Evolutionary conservation across 495 filamentous ascomycete species (phyloP), one percentile per base, ranked within the genome.

Genomic region (Hypoxylon trugodes): DNA sequence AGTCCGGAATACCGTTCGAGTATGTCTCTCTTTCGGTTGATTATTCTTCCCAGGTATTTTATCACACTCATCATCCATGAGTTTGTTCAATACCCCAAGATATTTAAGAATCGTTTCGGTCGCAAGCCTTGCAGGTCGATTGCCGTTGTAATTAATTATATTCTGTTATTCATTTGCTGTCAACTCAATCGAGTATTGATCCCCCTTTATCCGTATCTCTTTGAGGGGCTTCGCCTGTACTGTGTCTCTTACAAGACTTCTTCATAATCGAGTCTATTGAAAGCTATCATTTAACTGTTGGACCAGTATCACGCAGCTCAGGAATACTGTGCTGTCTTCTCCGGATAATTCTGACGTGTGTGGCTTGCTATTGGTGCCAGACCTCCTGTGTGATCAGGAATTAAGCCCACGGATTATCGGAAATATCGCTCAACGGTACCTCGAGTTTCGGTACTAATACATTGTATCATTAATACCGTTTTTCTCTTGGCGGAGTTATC

Each of bases 191-290:
- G n/a, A n/a, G 19, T 21, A 48, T 21, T 48, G 19, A 48, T 25
- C 45, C 26, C 22, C 45, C 2, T 33, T 16, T 10, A n/a, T 15
- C 26, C 33, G 33, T 16, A 12, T 48, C 28, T 33, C 24, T 35
- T 33, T 48, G 45, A 48, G 45, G 45, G 45, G 45, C n/a, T 48
- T 13, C 30, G 22, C 16, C 45, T 16, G 26, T 16, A 21, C 25
- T 15, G 13, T 9, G n/a, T 48, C 33, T 33, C 28, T 15, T 1
- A n/a, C 26, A 33, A 21, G 45, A 28, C 26, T 33, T 7, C 45
- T 33, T n/a, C n/a, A n/a, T 48, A 47, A 15, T 48, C 28, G 22
- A 16, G 15, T 16, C 12, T n/a, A 38, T 38, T 18, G 9, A 38
- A 16, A 38, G 36, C 8, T 15, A 38, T 38, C 15, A 6, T 30